Evolutionary conservation across 2,329 filamentous ascomycete species (phyloP).

Genomic region (Penicillium janthinellum): DNA sequence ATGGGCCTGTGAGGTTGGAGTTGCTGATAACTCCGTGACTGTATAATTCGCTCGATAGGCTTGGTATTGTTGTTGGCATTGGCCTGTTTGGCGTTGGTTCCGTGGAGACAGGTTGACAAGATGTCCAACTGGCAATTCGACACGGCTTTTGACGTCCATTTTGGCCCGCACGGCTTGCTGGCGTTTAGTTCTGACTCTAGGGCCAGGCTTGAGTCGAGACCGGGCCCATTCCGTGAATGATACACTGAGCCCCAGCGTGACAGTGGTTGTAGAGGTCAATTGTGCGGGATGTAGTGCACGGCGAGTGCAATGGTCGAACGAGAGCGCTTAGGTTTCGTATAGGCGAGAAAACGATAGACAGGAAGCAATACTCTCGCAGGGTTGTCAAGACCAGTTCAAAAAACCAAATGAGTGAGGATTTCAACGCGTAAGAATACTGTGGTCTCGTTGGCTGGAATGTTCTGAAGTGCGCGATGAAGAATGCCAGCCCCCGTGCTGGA

Average conservation of each 20-base stretch:
- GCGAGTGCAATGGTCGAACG: slow-evolving; percentile 1
- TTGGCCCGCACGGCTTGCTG: slow-evolving; percentile 12
- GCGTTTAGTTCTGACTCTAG: slow-evolving; percentile 16
- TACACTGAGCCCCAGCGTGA: background rate
- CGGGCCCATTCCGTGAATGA: slow-evolving; percentile 23
- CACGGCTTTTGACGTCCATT: slow-evolving; percentile 29
- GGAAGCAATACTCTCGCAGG: slow-evolving; percentile 8
- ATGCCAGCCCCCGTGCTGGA: slow-evolving; percentile 25
- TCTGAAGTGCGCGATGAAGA: slow-evolving; percentile 20
- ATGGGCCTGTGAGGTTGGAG: slow-evolving; percentile 7
- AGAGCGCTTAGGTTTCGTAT: slow-evolving; percentile 3
- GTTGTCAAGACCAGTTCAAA: slow-evolving; percentile 8
- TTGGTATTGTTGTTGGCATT: slow-evolving; percentile 15
- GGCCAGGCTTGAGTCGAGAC: slow-evolving; percentile 18
- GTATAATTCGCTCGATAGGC: slow-evolving; percentile 22
- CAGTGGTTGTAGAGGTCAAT: background rate
- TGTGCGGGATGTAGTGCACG: slow-evolving; percentile 4
- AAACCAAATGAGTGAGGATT: slow-evolving; percentile 1
- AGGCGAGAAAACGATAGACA: slow-evolving; percentile 7
- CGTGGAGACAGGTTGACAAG: slow-evolving; percentile 35
- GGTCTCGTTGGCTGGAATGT: slow-evolving; percentile 23
- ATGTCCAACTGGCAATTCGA: slow-evolving; percentile 34
- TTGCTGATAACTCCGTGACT: slow-evolving; percentile 10
- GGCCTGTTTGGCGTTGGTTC: slow-evolving; percentile 11
- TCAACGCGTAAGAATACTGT: slow-evolving; percentile 27